phyloP scores from a whole-genome alignment of 2,329 filamentous ascomycete species.

The Aspergillus sp. region DNA sequence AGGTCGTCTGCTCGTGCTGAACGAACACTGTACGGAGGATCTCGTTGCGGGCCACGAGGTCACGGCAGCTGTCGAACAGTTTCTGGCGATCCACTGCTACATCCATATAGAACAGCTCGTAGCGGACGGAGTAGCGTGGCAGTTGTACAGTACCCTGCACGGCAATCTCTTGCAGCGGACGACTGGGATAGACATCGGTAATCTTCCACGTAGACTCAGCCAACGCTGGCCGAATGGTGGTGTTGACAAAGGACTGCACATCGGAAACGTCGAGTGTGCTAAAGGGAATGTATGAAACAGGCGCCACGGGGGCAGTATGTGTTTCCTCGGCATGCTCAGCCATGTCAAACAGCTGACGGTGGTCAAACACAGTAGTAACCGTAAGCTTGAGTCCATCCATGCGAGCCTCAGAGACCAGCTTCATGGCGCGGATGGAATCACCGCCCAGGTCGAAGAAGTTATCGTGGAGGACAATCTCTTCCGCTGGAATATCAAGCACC shows the following conservation, averaged over 20 bases:
- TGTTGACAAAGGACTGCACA: background rate
- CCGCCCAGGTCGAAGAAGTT: constrained; percentile 6
- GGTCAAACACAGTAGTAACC: background rate
- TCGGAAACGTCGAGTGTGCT: background rate
- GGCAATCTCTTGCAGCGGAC: constrained; percentile 57
- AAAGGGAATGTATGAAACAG: background rate
- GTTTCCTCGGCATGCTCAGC: background rate
- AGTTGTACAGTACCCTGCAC: constrained; percentile 56
- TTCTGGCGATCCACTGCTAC: constrained; percentile 45
- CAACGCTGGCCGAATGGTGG: background rate
- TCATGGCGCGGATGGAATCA: constrained; percentile 25
- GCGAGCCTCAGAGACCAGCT: background rate
- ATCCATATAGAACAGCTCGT: constrained; percentile 61
- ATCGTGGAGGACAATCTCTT: background rate
- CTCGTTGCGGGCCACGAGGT: constrained; percentile 54
- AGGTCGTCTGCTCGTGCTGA: constrained; percentile 23
- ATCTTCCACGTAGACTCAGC: constrained; percentile 29
- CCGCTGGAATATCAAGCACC: constrained; percentile 2
- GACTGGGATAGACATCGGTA: constrained; percentile 52
- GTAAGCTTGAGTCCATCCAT: background rate
- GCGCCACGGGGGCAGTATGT: background rate
- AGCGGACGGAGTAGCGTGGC: constrained; percentile 60
- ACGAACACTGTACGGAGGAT: constrained; percentile 62
- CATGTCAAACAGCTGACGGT: background rate
- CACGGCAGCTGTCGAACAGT: constrained; percentile 51